Conservation (phyloP, 495 filamentous ascomycete species). For the Penicillium manginii region DNA sequence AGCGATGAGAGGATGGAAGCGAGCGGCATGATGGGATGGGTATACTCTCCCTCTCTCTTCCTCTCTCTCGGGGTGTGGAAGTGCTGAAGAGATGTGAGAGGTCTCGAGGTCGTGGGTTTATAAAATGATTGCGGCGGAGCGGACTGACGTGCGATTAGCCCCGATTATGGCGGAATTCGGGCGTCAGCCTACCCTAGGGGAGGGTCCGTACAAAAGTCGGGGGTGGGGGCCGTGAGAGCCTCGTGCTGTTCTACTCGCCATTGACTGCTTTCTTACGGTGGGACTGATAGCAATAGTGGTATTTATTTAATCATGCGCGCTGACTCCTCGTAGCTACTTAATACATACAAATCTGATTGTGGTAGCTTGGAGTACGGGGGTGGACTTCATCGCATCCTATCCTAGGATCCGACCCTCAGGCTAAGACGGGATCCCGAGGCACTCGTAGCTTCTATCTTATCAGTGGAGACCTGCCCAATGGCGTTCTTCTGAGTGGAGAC, state of each 20-base stretch:
- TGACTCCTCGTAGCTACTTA: background rate
- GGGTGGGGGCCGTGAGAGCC: slow-evolving; percentile 2
- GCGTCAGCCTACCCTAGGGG: background rate
- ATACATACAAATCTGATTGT: background rate
- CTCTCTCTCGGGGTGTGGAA: background rate
- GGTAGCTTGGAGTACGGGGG: background rate
- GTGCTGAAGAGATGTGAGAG: background rate
- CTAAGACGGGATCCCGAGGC: too few species aligned
- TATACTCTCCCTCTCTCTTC: background rate
- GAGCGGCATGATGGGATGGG: slow-evolving; percentile 13
- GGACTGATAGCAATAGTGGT: too few species aligned
- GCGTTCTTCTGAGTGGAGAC: background rate
- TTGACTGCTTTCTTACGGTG: background rate
- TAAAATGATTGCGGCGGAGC: background rate
- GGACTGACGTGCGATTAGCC: slow-evolving; percentile 7
- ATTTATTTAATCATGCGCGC: too few species aligned
- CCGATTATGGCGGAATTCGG: background rate
- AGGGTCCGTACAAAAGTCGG: background rate
- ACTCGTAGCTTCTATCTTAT: slow-evolving; percentile 3
- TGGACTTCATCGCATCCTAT: background rate
- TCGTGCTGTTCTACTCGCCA: background rate
- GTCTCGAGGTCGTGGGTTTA: background rate
- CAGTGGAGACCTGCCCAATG: background rate
- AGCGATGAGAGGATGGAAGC: slow-evolving; percentile 18
- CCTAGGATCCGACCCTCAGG: too few species aligned